Evolutionary conservation across 2,329 filamentous ascomycete genomes (phyloP).

Genomic region (Botrytis elliptica): DNA sequence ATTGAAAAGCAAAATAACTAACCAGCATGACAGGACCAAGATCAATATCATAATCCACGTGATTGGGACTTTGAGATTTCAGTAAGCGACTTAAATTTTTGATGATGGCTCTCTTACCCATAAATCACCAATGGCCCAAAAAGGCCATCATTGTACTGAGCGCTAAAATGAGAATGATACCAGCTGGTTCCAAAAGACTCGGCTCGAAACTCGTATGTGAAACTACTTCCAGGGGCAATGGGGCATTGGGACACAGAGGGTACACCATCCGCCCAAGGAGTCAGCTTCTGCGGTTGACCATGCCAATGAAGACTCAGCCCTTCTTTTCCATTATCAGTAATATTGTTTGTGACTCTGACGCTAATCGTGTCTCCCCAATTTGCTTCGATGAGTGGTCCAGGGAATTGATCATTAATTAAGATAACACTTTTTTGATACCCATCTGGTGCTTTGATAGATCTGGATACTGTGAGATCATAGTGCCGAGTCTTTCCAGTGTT

Average conservation of each 20-base stretch:
- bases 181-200: constrained; percentile 50
- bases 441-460: constrained; percentile 40
- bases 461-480: constrained; percentile 37
- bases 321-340: constrained; percentile 44
- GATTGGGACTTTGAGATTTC: constrained; percentile 45
- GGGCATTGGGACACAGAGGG: constrained; percentile 60
- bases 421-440: constrained; percentile 53
- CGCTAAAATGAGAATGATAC: constrained; percentile 59
- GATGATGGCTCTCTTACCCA: constrained; percentile 32
- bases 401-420: constrained; percentile 39
- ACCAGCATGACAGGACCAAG: constrained; percentile 49
- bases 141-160: constrained; percentile 52
- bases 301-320: constrained; percentile 44
- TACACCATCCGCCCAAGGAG: constrained; percentile 42
- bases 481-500: constrained; percentile 41
- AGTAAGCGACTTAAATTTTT: not conserved
- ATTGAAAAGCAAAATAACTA: not conserved
- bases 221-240: constrained; percentile 47
- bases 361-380: constrained; percentile 46
- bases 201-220: constrained; percentile 29
- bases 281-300: constrained; percentile 47
- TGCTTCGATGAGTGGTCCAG: constrained; percentile 38
- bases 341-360: constrained; percentile 67
- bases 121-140: constrained; percentile 60
- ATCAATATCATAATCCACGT: constrained; percentile 58